These are phyloP conservation scores for Carpinus viminea DNA, from an alignment of 306 rosid genomes.

Conservation along the genomic window DNA sequence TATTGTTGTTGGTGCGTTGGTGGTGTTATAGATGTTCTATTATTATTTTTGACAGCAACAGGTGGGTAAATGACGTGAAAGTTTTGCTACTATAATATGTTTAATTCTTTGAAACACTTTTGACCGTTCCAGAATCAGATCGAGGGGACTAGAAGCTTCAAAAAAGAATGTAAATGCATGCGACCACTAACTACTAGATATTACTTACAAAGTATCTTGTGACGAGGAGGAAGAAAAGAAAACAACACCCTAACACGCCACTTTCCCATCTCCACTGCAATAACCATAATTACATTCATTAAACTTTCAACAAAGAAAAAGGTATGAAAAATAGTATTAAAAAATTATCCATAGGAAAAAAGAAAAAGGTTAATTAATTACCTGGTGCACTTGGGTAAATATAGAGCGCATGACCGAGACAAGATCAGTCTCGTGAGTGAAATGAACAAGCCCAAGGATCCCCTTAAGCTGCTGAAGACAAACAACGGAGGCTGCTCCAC, in stretches of 20 bases:
- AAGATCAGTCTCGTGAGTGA: conserved; percentile 70
- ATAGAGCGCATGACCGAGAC: conserved; percentile 81
- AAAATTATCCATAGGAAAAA: background rate
- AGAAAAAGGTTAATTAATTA: conserved; percentile 5
- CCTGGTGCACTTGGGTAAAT: conserved; percentile 73
- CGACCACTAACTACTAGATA: background rate
- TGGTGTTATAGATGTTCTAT: background rate
- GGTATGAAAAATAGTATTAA: background rate
- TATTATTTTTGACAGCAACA: background rate
- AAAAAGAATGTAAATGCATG: background rate
- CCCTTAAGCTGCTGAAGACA: conserved; percentile 84
- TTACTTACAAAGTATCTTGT: conserved; percentile 62
- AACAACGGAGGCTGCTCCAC: conserved; percentile 93
- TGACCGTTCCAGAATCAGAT: background rate
- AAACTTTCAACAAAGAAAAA: background rate
- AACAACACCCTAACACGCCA: conserved; percentile 44
- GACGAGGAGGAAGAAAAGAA: conserved; percentile 43
- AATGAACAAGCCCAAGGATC: conserved; percentile 71
- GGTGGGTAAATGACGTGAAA: conserved; percentile 6
- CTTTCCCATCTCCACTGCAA: conserved; percentile 67
- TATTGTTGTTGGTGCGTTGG: background rate
- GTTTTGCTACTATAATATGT: background rate
- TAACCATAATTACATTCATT: background rate
- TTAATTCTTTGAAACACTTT: background rate
- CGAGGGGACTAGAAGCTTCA: background rate